Conservation (phyloP, 495 filamentous ascomycete species). For the Eremomyces bilateralis region DNA sequence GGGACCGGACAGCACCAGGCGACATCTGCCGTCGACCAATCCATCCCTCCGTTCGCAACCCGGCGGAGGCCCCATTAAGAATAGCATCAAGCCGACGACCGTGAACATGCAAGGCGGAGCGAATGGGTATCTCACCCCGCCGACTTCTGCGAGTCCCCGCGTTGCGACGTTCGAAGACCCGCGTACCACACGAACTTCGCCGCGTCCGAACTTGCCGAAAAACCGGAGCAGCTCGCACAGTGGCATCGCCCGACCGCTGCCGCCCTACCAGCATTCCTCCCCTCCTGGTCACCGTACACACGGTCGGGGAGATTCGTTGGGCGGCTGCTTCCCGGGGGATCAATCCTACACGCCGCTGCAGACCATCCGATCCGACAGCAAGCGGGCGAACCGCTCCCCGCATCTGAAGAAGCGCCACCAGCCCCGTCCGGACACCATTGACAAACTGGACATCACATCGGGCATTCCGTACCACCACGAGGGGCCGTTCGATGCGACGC, state of each 20-base stretch:
- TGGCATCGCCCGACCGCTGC: background rate
- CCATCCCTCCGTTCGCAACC: background rate
- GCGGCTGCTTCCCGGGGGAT: conserved; percentile 35
- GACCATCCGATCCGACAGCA: conserved; percentile 32
- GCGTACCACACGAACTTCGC: no score
- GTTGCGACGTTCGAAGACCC: background rate
- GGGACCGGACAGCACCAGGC: background rate
- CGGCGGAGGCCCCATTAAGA: background rate
- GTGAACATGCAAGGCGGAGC: background rate
- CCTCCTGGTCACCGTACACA: background rate
- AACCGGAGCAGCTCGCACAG: no score
- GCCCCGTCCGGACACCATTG: conserved; percentile 57
- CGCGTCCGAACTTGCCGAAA: no score
- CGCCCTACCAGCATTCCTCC: background rate
- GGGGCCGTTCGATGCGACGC: conserved; percentile 76
- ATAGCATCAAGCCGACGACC: background rate
- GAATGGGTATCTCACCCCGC: background rate
- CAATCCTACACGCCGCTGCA: conserved; percentile 40
- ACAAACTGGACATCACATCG: conserved; percentile 45
- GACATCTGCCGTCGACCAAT: background rate
- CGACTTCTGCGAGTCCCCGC: background rate
- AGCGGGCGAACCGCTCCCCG: conserved; percentile 36
- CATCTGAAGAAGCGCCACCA: conserved; percentile 41
- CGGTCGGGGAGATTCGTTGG: conserved; percentile 24
- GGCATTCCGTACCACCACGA: conserved; percentile 59